Conservation (phyloP, 768 basidiomycete genomes). For the Dioszegia hungarica region DNA sequence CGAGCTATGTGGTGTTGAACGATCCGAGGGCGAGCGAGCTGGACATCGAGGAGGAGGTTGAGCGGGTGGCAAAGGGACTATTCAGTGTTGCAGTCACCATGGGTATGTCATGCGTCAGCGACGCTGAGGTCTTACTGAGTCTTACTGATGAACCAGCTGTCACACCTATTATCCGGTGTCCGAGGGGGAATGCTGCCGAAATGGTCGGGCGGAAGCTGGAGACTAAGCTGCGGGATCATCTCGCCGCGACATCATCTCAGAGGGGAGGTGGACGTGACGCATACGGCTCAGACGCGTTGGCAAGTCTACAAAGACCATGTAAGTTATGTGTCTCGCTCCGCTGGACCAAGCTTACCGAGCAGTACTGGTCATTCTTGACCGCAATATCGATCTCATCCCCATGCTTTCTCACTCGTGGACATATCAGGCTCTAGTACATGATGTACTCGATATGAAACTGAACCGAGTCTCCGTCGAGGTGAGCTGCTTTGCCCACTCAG, state of each 20-base stretch:
- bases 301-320: slow-evolving; percentile 84
- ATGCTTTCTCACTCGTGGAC: slow-evolving; percentile 98
- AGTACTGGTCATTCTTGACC: slow-evolving; percentile 91
- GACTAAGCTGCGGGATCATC: slow-evolving; percentile 78
- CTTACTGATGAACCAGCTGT: slow-evolving; percentile 57
- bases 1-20: slow-evolving; percentile 82
- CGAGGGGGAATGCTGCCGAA: slow-evolving; percentile 93
- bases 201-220: slow-evolving; percentile 98
- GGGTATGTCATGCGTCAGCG: slow-evolving; percentile 54
- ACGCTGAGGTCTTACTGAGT: neutral
- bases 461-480: slow-evolving; percentile 81
- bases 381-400: slow-evolving; percentile 89
- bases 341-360: neutral
- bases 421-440: slow-evolving; percentile 95
- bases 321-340: slow-evolving; percentile 15
- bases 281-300: slow-evolving; percentile 74
- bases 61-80: slow-evolving; percentile 79
- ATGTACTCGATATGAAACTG: slow-evolving; percentile 93
- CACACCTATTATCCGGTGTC: slow-evolving; percentile 90
- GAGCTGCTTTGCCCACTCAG: slow-evolving; percentile 7
- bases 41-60: slow-evolving; percentile 88
- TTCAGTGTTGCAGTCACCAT: slow-evolving; percentile 86
- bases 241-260: slow-evolving; percentile 53
- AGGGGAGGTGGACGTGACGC: slow-evolving; percentile 52
- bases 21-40: slow-evolving; percentile 84